Evolutionary conservation across 2,329 filamentous ascomycete genomes (phyloP).

Genomic region (Alternaria triticimaculans): DNA sequence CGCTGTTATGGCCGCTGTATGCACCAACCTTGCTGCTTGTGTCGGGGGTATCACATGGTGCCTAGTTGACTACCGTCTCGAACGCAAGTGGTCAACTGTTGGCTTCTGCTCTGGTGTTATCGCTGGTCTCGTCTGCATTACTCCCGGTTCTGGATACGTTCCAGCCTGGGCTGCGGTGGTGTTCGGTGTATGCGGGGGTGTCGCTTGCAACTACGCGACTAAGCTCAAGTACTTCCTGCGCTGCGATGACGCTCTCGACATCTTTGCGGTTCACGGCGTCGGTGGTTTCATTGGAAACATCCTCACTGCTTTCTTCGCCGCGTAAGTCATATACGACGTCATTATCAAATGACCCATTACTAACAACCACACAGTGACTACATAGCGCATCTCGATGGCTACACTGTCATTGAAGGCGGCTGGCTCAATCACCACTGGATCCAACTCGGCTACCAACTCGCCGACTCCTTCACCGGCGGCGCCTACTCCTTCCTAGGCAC

Average conservation of each 20-base stretch:
- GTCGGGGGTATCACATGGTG: conserved; percentile 90
- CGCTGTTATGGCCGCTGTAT: conserved; percentile 83
- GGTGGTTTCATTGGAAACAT: conserved; percentile 66
- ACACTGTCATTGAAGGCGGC: conserved; percentile 71
- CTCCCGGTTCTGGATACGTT: conserved; percentile 85
- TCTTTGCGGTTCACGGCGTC: conserved; percentile 66
- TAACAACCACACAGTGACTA: conserved; percentile 63
- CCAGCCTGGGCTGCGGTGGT: conserved; percentile 84
- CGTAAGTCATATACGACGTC: conserved; percentile 53
- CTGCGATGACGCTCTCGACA: conserved; percentile 86
- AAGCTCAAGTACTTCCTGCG: conserved; percentile 85
- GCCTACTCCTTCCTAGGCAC: conserved; percentile 80
- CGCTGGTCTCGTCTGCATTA: conserved; percentile 85
- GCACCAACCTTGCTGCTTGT: conserved; percentile 84
- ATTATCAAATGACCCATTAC: no score
- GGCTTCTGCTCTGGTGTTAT: conserved; percentile 93
- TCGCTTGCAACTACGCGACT: conserved; percentile 85
- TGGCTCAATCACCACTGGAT: conserved; percentile 86
- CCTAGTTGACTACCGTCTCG: conserved; percentile 84
- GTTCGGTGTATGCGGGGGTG: conserved; percentile 77
- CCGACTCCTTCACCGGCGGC: conserved; percentile 78
- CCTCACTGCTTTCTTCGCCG: conserved; percentile 76
- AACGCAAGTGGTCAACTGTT: conserved; percentile 90
- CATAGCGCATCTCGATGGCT: conserved; percentile 80
- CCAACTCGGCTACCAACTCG: conserved; percentile 83